Evolutionary conservation across 306 rosid genomes (phyloP).

Genomic region (Bauhinia variegata): DNA sequence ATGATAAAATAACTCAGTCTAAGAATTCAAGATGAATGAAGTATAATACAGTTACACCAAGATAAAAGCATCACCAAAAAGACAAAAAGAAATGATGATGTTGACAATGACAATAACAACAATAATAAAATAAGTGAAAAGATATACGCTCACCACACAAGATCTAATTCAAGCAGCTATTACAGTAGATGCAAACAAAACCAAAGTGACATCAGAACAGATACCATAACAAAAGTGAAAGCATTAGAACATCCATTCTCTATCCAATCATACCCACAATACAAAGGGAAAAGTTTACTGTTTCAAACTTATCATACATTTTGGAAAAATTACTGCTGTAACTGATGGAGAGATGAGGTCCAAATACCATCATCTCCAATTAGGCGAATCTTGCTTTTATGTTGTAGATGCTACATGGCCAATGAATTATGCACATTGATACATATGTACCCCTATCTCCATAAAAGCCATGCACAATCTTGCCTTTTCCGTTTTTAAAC

Average conservation of each 20-base stretch:
- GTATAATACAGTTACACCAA: slow-evolving; percentile 14
- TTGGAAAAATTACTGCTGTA: not conserved
- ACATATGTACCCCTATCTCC: not conserved
- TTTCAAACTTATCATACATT: not conserved
- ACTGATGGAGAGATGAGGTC: not conserved
- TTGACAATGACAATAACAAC: not conserved
- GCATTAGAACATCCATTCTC: not conserved
- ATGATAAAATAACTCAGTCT: not conserved
- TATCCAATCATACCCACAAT: slow-evolving; percentile 3
- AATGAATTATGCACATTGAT: not conserved
- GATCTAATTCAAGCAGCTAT: slow-evolving; percentile 4
- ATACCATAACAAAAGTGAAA: slow-evolving; percentile 2
- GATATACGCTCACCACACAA: slow-evolving; percentile 2
- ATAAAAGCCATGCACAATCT: not conserved
- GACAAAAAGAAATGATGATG: slow-evolving; percentile 17
- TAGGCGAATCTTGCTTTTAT: not conserved
- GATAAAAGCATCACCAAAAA: not conserved
- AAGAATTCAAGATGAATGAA: slow-evolving; percentile 29
- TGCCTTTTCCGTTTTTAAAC: not conserved
- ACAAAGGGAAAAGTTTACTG: not conserved
- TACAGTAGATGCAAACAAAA: not conserved
- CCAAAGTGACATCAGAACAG: not conserved
- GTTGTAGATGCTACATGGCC: not conserved
- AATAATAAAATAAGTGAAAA: slow-evolving; percentile 3
- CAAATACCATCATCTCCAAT: not conserved